Base-by-base conservation (phyloP, 352 stramenopile species). In the Pythium aristosporum region DNA sequence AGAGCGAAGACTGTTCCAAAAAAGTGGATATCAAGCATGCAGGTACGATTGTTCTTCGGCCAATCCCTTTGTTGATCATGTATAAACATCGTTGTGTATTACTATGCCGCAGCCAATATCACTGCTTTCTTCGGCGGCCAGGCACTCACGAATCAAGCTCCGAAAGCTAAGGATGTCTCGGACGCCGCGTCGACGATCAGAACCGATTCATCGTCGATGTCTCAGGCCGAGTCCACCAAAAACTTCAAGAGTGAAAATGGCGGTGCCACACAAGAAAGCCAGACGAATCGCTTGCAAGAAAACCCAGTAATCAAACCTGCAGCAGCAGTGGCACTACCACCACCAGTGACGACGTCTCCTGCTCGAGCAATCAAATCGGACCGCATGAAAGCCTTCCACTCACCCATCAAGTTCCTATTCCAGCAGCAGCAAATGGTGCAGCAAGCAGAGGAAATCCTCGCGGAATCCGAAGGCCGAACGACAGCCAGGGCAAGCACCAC, bases 1-100 rank as follows among this genome's bases (percentile, higher is more conserved):
- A 94, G 56, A 84, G 80, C 41, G 69, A 88, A 67, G 71, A 89
- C 23, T 94, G 86, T 48, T 56, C 81, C 16, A 87, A 87, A 57
- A 86, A 90, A 61, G 63, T 94, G 13, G 71, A 94, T 57, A 87
- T 91, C 63, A 89, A 89, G 32, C 80, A 84, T 51, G 78, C 79
- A 71, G 82, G 85, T 92, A 61, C 30, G 48, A 18, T 13, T 12
- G 6, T 9, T 37, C 37, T 20, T 12, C 4, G 9, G 10, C 23
- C 44, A 15, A 3, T 30, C n/a, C 11, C n/a, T 3, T 8, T 32
- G 7, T 50, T 10, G n/a, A 30, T 2, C 32, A 8, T 18, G 21
- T 61, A 42, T 3, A 25, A n/a, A 48, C 7, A 58, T 43, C 12
- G 1, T 4, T 23, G 0, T 55, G 18, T 18, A 20, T 5, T 44